Evolutionary conservation across 495 filamentous ascomycete species (phyloP), one percentile per base, ranked within the genome.

Genomic region (Penicillium goetzii): DNA sequence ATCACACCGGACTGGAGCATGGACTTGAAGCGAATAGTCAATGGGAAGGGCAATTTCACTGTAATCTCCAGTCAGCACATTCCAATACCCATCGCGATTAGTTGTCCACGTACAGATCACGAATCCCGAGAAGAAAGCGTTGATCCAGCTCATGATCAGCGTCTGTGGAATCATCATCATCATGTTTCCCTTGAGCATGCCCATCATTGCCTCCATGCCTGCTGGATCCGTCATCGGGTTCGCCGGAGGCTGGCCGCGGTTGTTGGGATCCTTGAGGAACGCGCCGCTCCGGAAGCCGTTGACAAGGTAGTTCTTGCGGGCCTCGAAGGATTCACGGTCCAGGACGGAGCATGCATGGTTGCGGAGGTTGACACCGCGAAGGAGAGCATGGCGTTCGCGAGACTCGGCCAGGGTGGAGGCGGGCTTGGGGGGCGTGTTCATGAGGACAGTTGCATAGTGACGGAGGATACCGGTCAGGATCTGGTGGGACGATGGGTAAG

Each of bases 151-250:
- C 95, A 99, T 99, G 65, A 98, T 98, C 76, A 98, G 76, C 4
- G 93, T 98, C 75, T 99, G 96, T 51, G 95, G 96, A 43, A 99
- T 92, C 84, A 99, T 98, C 95, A 97, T 98, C 66, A 94, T 93
- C 92, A 99, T 97, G 71, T 99, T 97, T 56, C 92, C 92, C 86
- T 97, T 99, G 88, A 98, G 91, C 92, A 96, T 96, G 60, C 94
- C 94, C 95, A 98, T 98, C 94, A 98, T 97, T 60, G 91, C 93
- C 72, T 98, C 96, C 96, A 98, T 99, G 53, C 91, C 92, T 54
- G 88, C 90, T n/a, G 95, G 95, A 76, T 99, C 95, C 36, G 89
- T 90, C 91, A 98, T 93, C 21, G 96, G 95, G 76, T 99, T 98
- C 55, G 91, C 87, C 14, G 92, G 89, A 26, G 92, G 89, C 76